Percentiles rank a stretch among this genome's conserved stretches.
phyloP scores from a whole-genome alignment of 2,329 filamentous ascomycete species.

The Thyridium curvatum region DNA sequence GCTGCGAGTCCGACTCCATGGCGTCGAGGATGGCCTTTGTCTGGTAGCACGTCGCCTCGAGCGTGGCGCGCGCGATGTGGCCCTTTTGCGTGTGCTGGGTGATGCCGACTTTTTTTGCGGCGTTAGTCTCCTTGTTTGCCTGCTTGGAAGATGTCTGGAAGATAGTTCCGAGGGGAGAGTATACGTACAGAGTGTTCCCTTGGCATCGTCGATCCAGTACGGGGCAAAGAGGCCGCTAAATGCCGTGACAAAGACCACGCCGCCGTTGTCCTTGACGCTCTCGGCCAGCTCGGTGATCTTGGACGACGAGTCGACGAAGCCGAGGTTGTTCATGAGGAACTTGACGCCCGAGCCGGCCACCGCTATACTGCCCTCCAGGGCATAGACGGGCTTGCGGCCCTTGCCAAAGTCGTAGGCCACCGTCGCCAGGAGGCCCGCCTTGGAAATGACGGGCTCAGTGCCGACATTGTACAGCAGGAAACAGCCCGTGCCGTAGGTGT shows the following conservation, averaged over 20 bases:
- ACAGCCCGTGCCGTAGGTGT: constrained; percentile 86
- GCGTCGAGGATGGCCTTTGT: constrained; percentile 85
- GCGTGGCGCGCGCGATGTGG: constrained; percentile 81
- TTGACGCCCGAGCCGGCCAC: constrained; percentile 78
- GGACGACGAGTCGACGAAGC: constrained; percentile 46
- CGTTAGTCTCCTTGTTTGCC: too few relatives aligned
- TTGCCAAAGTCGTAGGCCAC: constrained; percentile 75
- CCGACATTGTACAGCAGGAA: constrained; percentile 89
- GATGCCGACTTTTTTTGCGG: too few relatives aligned
- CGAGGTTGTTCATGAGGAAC: constrained; percentile 60
- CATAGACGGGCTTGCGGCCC: constrained; percentile 59
- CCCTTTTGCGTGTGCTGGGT: constrained; percentile 80
- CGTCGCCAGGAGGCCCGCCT: constrained; percentile 76
- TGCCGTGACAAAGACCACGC: constrained; percentile 81
- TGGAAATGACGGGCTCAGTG: constrained; percentile 76
- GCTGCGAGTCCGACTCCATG: constrained; percentile 80
- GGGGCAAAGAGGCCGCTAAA: constrained; percentile 89
- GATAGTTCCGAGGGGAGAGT: background rate
- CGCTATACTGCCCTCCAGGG: constrained; percentile 77
- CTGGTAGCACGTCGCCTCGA: constrained; percentile 89
- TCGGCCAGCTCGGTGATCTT: constrained; percentile 45
- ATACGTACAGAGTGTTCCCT: constrained; percentile 70
- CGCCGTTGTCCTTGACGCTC: constrained; percentile 65
- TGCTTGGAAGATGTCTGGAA: background rate
- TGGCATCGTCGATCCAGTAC: constrained; percentile 91